Percentiles rank a stretch among this genome's conserved stretches.
phyloP scores from a whole-genome alignment of 2,329 filamentous ascomycete species.

The Parascedosporium putredinis region DNA sequence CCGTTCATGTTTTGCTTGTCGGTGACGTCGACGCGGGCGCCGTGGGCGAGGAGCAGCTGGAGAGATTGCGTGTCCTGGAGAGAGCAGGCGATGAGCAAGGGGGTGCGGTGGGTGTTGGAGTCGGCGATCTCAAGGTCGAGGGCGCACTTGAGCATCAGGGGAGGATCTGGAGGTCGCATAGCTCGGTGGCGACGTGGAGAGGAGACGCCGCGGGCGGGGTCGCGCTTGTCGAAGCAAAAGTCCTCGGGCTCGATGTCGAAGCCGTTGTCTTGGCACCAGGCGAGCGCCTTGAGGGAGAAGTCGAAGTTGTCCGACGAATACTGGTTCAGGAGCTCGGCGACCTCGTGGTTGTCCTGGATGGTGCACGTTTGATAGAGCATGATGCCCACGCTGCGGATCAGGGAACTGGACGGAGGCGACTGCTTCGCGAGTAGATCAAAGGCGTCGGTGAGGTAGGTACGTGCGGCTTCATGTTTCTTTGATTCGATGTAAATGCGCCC shows the following conservation, averaged over 20 bases:
- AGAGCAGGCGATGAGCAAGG: conserved; percentile 20
- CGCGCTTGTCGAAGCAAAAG: conserved; percentile 17
- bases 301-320: conserved; percentile 7
- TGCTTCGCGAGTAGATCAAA: conserved; percentile 15
- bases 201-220: conserved; percentile 15
- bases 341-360: conserved; percentile 7
- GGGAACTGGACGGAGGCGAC: conserved; percentile 9
- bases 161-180: conserved; percentile 16
- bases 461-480: conserved; percentile 13
- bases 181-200: conserved; percentile 16
- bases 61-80: conserved; percentile 18
- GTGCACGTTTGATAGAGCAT: conserved; percentile 14
- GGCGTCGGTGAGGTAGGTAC: conserved; percentile 15
- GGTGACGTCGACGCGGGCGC: conserved; percentile 16
- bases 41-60: conserved; percentile 16
- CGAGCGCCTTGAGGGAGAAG: conserved; percentile 12
- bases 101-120: conserved; percentile 15
- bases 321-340: conserved; percentile 5
- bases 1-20: conserved; percentile 16
- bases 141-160: conserved; percentile 16
- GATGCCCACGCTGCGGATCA: conserved; percentile 15
- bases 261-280: conserved; percentile 19
- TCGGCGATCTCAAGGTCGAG: conserved; percentile 14
- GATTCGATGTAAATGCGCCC: conserved; percentile 15
- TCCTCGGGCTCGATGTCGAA: conserved; percentile 16